Evolutionary conservation across 306 rosid genomes (phyloP).

Genomic region (Pachyrhizus erosus): DNA sequence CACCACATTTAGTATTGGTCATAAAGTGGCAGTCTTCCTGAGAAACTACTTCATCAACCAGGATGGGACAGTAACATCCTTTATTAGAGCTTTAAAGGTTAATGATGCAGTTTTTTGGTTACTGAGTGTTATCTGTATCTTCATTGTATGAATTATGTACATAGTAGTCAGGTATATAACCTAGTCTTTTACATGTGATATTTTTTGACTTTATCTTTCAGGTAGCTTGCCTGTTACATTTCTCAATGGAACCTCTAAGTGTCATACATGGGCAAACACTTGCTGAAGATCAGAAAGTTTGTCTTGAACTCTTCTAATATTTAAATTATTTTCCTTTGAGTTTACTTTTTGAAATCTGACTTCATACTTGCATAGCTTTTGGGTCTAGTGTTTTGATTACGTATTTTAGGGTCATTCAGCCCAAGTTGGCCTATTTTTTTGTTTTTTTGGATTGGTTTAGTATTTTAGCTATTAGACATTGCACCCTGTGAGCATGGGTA

Average conservation of each 20-base stretch:
- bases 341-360: constrained; percentile 22
- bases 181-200: constrained; percentile 33
- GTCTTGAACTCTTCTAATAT: constrained; percentile 41
- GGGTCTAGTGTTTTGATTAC: not conserved
- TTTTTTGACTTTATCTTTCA: constrained; percentile 49
- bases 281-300: constrained; percentile 61
- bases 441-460: constrained; percentile 7
- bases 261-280: constrained; percentile 62
- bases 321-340: constrained; percentile 20
- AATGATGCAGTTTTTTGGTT: constrained; percentile 34
- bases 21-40: constrained; percentile 83
- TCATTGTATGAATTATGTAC: constrained; percentile 15
- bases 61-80: constrained; percentile 91
- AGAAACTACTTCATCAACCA: constrained; percentile 85
- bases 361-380: constrained; percentile 18
- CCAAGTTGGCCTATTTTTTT: not conserved
- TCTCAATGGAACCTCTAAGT: constrained; percentile 81
- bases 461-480: not conserved
- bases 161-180: not conserved
- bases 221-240: constrained; percentile 85
- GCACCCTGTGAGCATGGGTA: not conserved
- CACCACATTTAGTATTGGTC: constrained; percentile 70
- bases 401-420: constrained; percentile 4
- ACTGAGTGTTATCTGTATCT: constrained; percentile 33
- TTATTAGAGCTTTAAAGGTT: constrained; percentile 93